Evolutionary conservation across 1,284 basidiomycete genomes (phyloP).

Genomic region (Cutaneotrichosporon sp.): DNA sequence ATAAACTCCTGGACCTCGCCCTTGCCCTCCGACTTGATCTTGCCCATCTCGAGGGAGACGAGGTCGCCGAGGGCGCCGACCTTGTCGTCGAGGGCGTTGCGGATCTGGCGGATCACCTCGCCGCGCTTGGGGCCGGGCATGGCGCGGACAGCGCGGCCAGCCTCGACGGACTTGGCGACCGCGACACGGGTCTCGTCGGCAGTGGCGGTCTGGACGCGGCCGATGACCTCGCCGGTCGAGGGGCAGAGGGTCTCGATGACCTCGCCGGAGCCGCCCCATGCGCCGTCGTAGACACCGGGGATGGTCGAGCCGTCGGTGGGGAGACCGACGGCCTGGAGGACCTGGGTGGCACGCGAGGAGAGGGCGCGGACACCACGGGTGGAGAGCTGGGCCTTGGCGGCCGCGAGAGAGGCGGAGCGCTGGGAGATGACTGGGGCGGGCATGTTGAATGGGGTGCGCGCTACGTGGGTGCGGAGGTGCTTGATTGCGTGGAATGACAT

Average conservation of each 20-base stretch:
- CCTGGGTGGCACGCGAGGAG: constrained; percentile 30
- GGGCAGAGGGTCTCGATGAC: constrained; percentile 37
- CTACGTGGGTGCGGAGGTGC: constrained; percentile 1
- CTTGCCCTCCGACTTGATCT: constrained; percentile 84
- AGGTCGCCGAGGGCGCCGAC: constrained; percentile 75
- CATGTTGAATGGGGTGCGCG: constrained; percentile 1
- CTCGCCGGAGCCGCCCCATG: constrained; percentile 39
- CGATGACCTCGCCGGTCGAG: constrained; percentile 42
- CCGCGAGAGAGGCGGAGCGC: background rate
- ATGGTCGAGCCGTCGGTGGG: constrained; percentile 23
- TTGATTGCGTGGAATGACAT: constrained; percentile 3
- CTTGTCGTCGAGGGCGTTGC: constrained; percentile 73
- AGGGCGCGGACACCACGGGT: constrained; percentile 21
- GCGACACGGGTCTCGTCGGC: constrained; percentile 28
- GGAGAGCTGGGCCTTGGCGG: constrained; percentile 1
- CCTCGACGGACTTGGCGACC: constrained; percentile 44
- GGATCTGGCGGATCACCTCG: constrained; percentile 80
- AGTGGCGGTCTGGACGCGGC: constrained; percentile 31
- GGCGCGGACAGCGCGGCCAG: constrained; percentile 64
- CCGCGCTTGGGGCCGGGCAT: constrained; percentile 83
- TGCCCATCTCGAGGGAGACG: constrained; percentile 72
- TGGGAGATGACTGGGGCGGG: constrained; percentile 1
- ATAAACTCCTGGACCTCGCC: constrained; percentile 80
- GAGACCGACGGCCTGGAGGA: constrained; percentile 36
- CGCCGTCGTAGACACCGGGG: constrained; percentile 40